phyloP scores from a whole-genome alignment of 2,329 filamentous ascomycete genomes.

The Boeremia exigua region DNA sequence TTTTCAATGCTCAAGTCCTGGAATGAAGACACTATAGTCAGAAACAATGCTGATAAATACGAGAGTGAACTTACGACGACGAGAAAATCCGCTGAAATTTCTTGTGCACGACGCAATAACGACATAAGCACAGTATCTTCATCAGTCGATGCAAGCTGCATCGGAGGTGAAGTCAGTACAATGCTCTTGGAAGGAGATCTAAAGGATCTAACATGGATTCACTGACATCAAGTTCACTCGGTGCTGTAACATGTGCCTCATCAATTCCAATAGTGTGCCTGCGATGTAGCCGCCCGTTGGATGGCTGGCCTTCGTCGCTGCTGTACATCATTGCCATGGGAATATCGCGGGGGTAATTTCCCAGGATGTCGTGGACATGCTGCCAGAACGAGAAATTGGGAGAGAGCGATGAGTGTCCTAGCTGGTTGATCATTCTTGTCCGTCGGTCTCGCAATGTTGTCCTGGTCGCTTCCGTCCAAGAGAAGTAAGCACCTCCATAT shows the following conservation, averaged over 20 bases:
- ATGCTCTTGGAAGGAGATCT: background rate
- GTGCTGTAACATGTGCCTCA: background rate
- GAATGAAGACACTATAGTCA: background rate
- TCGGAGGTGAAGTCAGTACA: background rate
- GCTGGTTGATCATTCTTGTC: slow-evolving; percentile 3
- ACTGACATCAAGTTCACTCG: slow-evolving; percentile 5
- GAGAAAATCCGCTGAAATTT: background rate
- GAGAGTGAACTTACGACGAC: background rate
- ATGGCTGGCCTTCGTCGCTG: background rate
- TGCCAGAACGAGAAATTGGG: background rate
- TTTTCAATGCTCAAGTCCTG: background rate
- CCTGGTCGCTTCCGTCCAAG: slow-evolving; percentile 6
- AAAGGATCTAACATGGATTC: background rate
- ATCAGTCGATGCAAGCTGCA: background rate
- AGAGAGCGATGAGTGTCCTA: background rate
- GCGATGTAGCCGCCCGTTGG: background rate
- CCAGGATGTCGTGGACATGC: slow-evolving; percentile 6
- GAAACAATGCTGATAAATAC: background rate
- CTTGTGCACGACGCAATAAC: background rate
- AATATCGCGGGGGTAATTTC: slow-evolving; percentile 4
- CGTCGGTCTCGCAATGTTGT: slow-evolving; percentile 2
- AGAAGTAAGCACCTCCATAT: slow-evolving; percentile 8
- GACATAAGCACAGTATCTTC: background rate
- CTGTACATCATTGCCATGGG: slow-evolving; percentile 14
- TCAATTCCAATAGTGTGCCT: slow-evolving; percentile 6